Percentiles rank a stretch among this genome's conserved stretches.
These are phyloP conservation scores for Prasinococcaceae sp. DNA, from an alignment of 139 green algal genomes.

Conservation along the genomic window DNA sequence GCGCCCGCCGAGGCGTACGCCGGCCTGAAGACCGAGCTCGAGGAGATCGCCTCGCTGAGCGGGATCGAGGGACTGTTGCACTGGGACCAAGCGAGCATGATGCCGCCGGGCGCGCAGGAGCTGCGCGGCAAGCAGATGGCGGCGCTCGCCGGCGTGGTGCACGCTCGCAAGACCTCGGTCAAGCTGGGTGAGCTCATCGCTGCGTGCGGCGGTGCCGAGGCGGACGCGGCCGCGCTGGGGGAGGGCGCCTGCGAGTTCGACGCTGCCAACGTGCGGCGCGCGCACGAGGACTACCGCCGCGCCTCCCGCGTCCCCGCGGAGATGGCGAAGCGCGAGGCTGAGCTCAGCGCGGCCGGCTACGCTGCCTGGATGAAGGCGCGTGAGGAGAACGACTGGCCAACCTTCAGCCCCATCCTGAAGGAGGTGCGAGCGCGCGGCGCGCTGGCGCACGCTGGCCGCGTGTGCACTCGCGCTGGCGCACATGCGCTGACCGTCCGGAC, in stretches of 20 bases:
- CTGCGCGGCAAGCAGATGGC: conserved; percentile 48
- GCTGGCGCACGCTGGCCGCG: too few species aligned
- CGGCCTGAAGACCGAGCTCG: conserved; percentile 41
- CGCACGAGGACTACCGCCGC: conserved; percentile 28
- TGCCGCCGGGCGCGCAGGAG: conserved; percentile 36
- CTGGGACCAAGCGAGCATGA: conserved; percentile 68
- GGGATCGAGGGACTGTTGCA: conserved; percentile 49
- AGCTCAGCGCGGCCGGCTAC: conserved; percentile 56
- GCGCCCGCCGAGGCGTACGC: too few species aligned
- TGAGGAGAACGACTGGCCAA: conserved; percentile 46
- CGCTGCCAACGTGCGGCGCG: conserved; percentile 18
- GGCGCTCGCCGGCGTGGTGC: conserved; percentile 57
- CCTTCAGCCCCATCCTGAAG: conserved; percentile 63
- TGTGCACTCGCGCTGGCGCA: too few species aligned
- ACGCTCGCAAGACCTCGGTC: conserved; percentile 38
- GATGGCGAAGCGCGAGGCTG: conserved; percentile 45
- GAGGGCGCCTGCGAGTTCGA: not conserved
- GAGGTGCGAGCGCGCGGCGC: too few species aligned
- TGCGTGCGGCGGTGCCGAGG: too few species aligned
- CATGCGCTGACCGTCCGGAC: too few species aligned
- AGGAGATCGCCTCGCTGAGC: conserved; percentile 39
- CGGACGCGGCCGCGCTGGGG: not conserved
- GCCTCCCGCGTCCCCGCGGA: conserved; percentile 48
- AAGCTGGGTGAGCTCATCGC: conserved; percentile 6
- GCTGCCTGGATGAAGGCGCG: conserved; percentile 61